phyloP scores from a whole-genome alignment of 2,329 filamentous ascomycete genomes.

The Diaporthe aspalathi region DNA sequence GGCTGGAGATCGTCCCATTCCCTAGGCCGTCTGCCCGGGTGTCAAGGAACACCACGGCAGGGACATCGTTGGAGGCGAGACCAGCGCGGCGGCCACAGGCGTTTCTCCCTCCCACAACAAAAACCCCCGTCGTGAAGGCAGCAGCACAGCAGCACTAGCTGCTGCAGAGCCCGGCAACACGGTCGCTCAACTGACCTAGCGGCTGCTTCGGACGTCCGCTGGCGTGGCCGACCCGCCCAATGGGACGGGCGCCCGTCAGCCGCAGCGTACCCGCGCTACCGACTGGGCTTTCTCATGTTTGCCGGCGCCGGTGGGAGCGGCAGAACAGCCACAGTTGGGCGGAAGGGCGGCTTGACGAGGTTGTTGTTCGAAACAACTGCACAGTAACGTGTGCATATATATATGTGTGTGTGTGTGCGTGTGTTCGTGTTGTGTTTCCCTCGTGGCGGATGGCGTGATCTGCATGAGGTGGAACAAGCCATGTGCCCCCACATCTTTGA shows the following conservation, averaged over 20 bases:
- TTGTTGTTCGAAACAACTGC: not conserved
- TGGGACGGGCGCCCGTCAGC: slow-evolving; percentile 4
- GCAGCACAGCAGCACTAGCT: slow-evolving; percentile 9
- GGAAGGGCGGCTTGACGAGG: not conserved
- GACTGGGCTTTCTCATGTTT: not conserved
- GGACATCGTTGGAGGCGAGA: too few species aligned
- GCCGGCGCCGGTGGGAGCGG: slow-evolving; percentile 11
- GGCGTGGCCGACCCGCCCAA: slow-evolving; percentile 23
- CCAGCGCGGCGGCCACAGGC: slow-evolving; percentile 8
- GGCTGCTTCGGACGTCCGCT: slow-evolving; percentile 27
- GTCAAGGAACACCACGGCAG: not conserved
- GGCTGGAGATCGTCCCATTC: not conserved
- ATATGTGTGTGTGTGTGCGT: too few species aligned
- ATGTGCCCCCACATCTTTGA: not conserved
- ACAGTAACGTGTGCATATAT: too few species aligned
- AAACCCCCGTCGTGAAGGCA: not conserved
- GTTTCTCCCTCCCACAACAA: not conserved
- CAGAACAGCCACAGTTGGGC: not conserved
- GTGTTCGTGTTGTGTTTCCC: not conserved
- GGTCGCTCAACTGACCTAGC: slow-evolving; percentile 12
- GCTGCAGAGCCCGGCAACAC: slow-evolving; percentile 6
- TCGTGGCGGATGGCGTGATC: not conserved
- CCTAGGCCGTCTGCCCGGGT: not conserved
- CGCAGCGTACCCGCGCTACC: slow-evolving; percentile 11
- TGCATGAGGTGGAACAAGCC: slow-evolving; percentile 6